phyloP scores from a whole-genome alignment of 257 asterid species.

The Scutellaria minor region DNA sequence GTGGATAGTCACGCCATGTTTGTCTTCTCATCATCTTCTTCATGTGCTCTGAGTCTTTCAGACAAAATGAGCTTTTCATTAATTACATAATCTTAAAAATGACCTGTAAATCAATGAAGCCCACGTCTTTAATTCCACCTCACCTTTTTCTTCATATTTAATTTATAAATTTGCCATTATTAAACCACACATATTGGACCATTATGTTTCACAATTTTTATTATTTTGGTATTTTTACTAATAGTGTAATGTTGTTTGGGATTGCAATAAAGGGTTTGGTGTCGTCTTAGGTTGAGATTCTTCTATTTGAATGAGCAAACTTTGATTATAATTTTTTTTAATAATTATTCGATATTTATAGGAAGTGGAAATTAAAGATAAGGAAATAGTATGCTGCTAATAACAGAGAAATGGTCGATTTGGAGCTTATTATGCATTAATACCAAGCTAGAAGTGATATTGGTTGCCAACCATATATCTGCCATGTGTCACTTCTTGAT shows the following conservation, averaged over 20 bases:
- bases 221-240: not conserved
- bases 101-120: conserved; percentile 1
- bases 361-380: no score
- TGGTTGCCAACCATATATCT: no score
- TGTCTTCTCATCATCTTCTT: conserved; percentile 24
- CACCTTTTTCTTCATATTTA: not conserved
- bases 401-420: no score
- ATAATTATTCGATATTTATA: no score
- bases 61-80: not conserved
- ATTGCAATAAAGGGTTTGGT: not conserved
- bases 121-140: not conserved
- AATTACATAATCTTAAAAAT: conserved; percentile 19
- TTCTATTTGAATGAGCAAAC: no score
- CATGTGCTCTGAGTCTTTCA: conserved; percentile 15
- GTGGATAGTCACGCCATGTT: conserved; percentile 35
- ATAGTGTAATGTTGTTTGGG: not conserved
- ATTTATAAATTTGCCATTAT: not conserved
- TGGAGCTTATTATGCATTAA: no score
- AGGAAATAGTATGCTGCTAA: no score
- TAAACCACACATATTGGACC: conserved; percentile 25
- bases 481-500: no score
- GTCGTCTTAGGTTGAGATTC: no score
- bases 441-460: no score
- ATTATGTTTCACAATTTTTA: not conserved
- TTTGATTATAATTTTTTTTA: no score